Conservation (phyloP, 441 rosid species). For the Jatropha podagrica region DNA sequence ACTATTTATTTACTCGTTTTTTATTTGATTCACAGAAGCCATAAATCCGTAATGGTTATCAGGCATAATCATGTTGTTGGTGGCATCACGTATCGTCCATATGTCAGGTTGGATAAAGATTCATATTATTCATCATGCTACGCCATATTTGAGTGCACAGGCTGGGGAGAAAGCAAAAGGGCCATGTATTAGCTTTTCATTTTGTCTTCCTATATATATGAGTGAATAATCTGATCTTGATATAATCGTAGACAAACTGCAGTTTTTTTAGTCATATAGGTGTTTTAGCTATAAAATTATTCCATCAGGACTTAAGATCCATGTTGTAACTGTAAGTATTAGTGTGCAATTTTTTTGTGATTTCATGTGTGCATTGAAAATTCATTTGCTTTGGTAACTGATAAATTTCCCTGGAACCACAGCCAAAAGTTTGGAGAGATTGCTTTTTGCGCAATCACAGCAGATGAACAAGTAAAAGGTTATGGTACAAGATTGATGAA, state of each 20-base stretch:
- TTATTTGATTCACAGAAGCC: slow-evolving; percentile 58
- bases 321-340: not conserved
- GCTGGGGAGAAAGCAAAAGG: slow-evolving; percentile 7
- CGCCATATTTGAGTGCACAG: not conserved
- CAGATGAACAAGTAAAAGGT: slow-evolving; percentile 99
- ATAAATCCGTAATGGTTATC: slow-evolving; percentile 96
- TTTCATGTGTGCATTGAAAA: slow-evolving; percentile 6
- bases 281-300: not conserved
- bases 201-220: slow-evolving; percentile 10
- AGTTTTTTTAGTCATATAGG: not conserved
- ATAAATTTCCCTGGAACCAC: slow-evolving; percentile 26
- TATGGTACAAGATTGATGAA: slow-evolving; percentile 99
- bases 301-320: not conserved
- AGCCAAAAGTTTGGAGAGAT: slow-evolving; percentile 99
- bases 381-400: slow-evolving; percentile 19
- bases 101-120: slow-evolving; percentile 57
- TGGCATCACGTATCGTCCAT: slow-evolving; percentile 98
- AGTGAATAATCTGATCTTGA: not conserved
- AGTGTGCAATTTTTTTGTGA: not conserved
- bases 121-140: slow-evolving; percentile 6
- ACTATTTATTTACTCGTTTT: slow-evolving; percentile 12
- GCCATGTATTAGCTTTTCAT: slow-evolving; percentile 3
- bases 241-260: not conserved
- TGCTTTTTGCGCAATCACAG: slow-evolving; percentile 99
- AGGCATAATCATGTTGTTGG: slow-evolving; percentile 87